Conservation (phyloP, 306 rosid species). For the Sophora flavescens region DNA sequence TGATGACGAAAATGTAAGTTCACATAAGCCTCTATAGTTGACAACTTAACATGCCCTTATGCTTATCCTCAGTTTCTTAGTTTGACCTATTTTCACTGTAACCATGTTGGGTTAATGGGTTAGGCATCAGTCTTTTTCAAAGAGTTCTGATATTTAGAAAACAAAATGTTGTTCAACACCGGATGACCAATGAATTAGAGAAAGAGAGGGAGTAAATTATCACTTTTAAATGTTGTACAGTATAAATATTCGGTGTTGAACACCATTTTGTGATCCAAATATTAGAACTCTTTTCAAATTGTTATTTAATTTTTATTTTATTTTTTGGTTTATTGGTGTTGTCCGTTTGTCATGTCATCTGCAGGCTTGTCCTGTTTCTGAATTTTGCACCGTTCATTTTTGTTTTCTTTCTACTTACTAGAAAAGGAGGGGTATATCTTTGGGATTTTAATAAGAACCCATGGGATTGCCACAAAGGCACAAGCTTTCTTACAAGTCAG, state of each 20-base stretch:
- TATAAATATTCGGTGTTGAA: too few species aligned
- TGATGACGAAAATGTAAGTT: slow-evolving; percentile 79
- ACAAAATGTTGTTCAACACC: too few species aligned
- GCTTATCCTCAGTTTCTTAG: background rate
- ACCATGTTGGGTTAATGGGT: slow-evolving; percentile 18
- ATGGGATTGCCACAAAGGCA: slow-evolving; percentile 9
- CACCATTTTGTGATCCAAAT: too few species aligned
- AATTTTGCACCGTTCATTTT: slow-evolving; percentile 34
- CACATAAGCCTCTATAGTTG: background rate
- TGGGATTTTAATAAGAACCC: slow-evolving; percentile 9
- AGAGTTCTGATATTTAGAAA: too few species aligned
- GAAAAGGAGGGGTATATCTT: slow-evolving; percentile 6
- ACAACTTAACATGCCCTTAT: background rate
- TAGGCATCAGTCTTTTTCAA: background rate
- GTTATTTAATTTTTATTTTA: background rate
- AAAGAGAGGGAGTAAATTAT: too few species aligned
- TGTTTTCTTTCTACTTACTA: background rate
- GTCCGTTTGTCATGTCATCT: slow-evolving; percentile 2
- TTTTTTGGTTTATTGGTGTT: background rate
- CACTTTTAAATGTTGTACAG: too few species aligned
- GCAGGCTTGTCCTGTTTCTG: slow-evolving; percentile 6
- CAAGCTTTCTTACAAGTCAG: background rate
- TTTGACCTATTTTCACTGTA: background rate
- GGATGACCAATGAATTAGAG: too few species aligned
- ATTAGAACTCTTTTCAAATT: background rate